Evolutionary conservation across 1,284 basidiomycete species (phyloP).

Genomic region (Neonothopanus nambi): DNA sequence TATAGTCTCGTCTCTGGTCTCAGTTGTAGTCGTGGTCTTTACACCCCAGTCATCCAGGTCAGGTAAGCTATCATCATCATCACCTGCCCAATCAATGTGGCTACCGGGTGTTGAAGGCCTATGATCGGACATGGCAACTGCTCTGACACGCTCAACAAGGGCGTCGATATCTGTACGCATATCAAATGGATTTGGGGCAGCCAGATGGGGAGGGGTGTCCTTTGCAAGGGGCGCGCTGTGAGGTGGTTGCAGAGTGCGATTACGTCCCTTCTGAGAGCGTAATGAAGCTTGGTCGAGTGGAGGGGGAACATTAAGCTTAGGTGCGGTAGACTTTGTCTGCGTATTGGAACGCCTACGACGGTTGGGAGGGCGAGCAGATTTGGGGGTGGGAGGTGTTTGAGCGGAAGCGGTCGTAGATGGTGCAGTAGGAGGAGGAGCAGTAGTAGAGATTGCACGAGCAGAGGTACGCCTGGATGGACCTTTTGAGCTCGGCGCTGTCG

Average conservation of each 20-base stretch:
- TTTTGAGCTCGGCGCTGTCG: conserved; percentile 32
- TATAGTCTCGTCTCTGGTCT: conserved; percentile 43
- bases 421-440: no score
- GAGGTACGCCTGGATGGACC: conserved; percentile 34
- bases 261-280: conserved; percentile 28
- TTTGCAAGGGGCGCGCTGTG: conserved; percentile 42
- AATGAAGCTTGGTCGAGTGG: conserved; percentile 29
- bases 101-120: conserved; percentile 68
- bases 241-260: conserved; percentile 26
- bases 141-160: conserved; percentile 68
- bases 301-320: conserved; percentile 32
- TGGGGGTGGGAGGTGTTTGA: conserved; percentile 30
- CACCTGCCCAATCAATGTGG: conserved; percentile 83
- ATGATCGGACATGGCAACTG: conserved; percentile 65
- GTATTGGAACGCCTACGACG: conserved; percentile 38
- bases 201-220: conserved; percentile 64
- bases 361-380: conserved; percentile 37
- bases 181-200: conserved; percentile 38
- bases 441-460: conserved; percentile 33
- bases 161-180: conserved; percentile 65
- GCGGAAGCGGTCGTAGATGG: conserved; percentile 24
- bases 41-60: conserved; percentile 84
- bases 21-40: conserved; percentile 34
- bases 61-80: conserved; percentile 78
- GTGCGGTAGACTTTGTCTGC: conserved; percentile 25